Conservation (phyloP, 1,139 yeast genomes). For the Geotrichum aggregatum region DNA sequence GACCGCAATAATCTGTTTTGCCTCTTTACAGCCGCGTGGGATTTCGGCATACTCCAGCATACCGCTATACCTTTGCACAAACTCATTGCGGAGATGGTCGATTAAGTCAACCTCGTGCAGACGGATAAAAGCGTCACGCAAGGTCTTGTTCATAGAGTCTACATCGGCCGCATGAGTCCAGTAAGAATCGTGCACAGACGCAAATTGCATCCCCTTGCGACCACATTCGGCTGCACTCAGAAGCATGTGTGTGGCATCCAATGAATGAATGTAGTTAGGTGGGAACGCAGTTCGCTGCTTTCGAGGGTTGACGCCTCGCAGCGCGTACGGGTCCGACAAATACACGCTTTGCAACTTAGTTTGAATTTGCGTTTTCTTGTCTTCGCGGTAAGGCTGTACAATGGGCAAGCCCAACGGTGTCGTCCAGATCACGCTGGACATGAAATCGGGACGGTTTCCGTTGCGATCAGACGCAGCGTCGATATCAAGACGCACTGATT, state of each 20-base stretch:
- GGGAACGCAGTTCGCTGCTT: conserved; percentile 93
- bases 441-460: conserved; percentile 42
- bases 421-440: conserved; percentile 95
- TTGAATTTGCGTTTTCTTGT: conserved; percentile 56
- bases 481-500: conserved; percentile 64
- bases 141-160: conserved; percentile 61
- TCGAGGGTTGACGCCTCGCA: conserved; percentile 77
- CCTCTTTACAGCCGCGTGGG: conserved; percentile 53
- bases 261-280: conserved; percentile 90
- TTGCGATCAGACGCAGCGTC: conserved; percentile 33
- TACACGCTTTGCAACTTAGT: conserved; percentile 82
- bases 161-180: conserved; percentile 96
- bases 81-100: conserved; percentile 67
- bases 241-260: conserved; percentile 96
- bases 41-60: conserved; percentile 56
- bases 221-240: conserved; percentile 81
- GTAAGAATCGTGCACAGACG: conserved; percentile 95
- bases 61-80: conserved; percentile 72
- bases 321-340: conserved; percentile 77
- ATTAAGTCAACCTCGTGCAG: conserved; percentile 74
- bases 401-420: conserved; percentile 84
- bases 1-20: conserved; percentile 47
- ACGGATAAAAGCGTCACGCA: conserved; percentile 75
- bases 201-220: conserved; percentile 66
- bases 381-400: conserved; percentile 88